Evolutionary conservation across 768 basidiomycete species (phyloP).

Genomic region (Psilocybe sp.): DNA sequence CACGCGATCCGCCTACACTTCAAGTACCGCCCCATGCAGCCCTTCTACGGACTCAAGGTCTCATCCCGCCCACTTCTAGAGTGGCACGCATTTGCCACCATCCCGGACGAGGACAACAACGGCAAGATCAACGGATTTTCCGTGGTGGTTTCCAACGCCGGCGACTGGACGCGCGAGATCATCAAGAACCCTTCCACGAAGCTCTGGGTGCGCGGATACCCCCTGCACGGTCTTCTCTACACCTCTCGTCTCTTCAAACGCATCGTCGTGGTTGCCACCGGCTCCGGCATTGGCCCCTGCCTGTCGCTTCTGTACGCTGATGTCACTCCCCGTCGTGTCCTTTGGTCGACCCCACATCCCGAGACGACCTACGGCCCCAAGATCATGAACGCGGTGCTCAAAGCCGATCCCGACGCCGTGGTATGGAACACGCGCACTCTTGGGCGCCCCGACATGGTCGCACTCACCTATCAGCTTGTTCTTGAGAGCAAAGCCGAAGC

Average conservation of each 20-base stretch:
- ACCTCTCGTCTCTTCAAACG: constrained; percentile 48
- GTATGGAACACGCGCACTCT: constrained; percentile 38
- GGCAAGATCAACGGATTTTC: constrained; percentile 42
- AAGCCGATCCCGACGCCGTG: constrained; percentile 35
- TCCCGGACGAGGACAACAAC: constrained; percentile 30
- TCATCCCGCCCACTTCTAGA: constrained; percentile 41
- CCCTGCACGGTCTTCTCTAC: constrained; percentile 47
- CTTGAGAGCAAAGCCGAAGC: constrained; percentile 36
- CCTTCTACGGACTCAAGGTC: constrained; percentile 29
- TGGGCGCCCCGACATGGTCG: constrained; percentile 39
- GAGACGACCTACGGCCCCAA: constrained; percentile 38
- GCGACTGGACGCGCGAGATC: constrained; percentile 52
- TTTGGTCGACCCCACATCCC: constrained; percentile 41
- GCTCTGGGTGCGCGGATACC: constrained; percentile 54
- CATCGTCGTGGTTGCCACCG: constrained; percentile 53
- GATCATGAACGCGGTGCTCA: constrained; percentile 35
- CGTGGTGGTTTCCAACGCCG: constrained; percentile 51
- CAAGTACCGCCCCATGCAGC: constrained; percentile 39
- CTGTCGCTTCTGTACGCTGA: constrained; percentile 33
- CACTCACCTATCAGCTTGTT: constrained; percentile 36
- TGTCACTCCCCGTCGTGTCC: constrained; percentile 32
- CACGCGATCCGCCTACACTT: constrained; percentile 55
- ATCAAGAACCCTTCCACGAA: constrained; percentile 48
- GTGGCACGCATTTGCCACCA: constrained; percentile 50
- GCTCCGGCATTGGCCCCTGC: constrained; percentile 50